Conservation (phyloP, 495 filamentous ascomycete species). For the Alectoria sarmentosa region DNA sequence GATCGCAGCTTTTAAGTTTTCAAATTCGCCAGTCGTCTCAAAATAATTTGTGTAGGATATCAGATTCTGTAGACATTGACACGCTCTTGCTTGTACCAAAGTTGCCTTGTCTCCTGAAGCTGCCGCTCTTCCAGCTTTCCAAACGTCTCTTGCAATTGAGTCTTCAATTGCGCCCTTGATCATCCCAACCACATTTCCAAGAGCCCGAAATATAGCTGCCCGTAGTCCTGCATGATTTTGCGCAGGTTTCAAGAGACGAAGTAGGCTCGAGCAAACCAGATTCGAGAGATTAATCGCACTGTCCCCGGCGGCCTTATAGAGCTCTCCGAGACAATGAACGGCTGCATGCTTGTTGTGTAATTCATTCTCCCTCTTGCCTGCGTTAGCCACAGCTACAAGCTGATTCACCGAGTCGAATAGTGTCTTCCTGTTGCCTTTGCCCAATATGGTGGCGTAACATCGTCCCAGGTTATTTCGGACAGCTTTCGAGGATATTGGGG, state of each 20-base stretch:
- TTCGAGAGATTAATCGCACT: constrained; percentile 83
- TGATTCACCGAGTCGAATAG: constrained; percentile 94
- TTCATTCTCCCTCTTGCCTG: constrained; percentile 76
- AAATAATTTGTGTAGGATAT: constrained; percentile 68
- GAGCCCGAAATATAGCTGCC: constrained; percentile 70
- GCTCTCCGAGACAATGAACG: constrained; percentile 78
- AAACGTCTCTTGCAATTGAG: constrained; percentile 74
- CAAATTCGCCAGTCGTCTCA: constrained; percentile 86
- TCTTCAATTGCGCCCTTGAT: constrained; percentile 76
- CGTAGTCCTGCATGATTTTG: constrained; percentile 75
- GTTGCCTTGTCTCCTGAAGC: constrained; percentile 74
- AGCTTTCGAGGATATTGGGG: constrained; percentile 79
- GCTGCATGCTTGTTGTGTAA: constrained; percentile 74
- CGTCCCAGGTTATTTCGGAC: constrained; percentile 81
- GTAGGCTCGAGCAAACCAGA: constrained; percentile 57
- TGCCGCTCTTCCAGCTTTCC: constrained; percentile 81
- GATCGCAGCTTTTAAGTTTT: constrained; percentile 67
- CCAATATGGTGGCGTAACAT: constrained; percentile 77
- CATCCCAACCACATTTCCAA: constrained; percentile 69
- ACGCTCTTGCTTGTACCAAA: constrained; percentile 73
- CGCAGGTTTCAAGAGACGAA: constrained; percentile 75
- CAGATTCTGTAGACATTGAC: constrained; percentile 70
- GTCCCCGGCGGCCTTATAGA: constrained; percentile 84
- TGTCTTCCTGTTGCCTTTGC: constrained; percentile 81
- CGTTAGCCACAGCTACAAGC: constrained; percentile 64